These are phyloP conservation scores for Chenopodium quinoa DNA, from an alignment of 148 eudicot genomes.

Conservation along the genomic window DNA sequence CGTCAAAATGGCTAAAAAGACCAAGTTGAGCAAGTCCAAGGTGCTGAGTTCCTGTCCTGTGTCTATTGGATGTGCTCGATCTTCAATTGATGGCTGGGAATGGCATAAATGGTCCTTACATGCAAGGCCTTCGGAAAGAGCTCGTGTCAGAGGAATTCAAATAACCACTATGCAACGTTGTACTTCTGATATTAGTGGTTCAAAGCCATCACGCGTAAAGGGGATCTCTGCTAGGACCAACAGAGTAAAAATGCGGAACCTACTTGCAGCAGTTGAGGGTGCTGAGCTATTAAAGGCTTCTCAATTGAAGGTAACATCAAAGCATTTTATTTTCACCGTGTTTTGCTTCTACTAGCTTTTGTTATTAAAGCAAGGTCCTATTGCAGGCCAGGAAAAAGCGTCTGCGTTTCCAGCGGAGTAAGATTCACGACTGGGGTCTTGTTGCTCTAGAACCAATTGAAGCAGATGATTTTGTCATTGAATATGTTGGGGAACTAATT, in stretches of 20 bases:
- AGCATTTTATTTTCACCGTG: neutral
- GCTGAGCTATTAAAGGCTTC: slow-evolving; percentile 91
- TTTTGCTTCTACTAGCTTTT: neutral
- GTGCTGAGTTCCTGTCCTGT: slow-evolving; percentile 47
- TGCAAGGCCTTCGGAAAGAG: slow-evolving; percentile 82
- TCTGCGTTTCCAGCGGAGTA: slow-evolving; percentile 86
- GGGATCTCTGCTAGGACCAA: slow-evolving; percentile 91
- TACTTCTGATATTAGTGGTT: slow-evolving; percentile 40
- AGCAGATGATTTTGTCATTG: slow-evolving; percentile 95
- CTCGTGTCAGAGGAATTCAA: slow-evolving; percentile 63
- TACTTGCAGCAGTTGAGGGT: slow-evolving; percentile 97
- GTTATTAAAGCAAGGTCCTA: slow-evolving; percentile 6
- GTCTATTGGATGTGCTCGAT: slow-evolving; percentile 86
- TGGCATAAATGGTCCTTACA: slow-evolving; percentile 87
- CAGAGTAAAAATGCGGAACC: slow-evolving; percentile 87
- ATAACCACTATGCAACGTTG: slow-evolving; percentile 33
- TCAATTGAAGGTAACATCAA: slow-evolving; percentile 71
- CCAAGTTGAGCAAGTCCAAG: slow-evolving; percentile 37
- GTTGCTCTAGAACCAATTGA: slow-evolving; percentile 94
- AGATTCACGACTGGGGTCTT: slow-evolving; percentile 99
- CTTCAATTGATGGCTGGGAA: slow-evolving; percentile 90
- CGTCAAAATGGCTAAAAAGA: slow-evolving; percentile 34
- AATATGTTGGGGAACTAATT: slow-evolving; percentile 97
- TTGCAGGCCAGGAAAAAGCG: slow-evolving; percentile 89
- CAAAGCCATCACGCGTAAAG: slow-evolving; percentile 50